Percentiles rank a stretch among this genome's conserved stretches.
phyloP scores from a whole-genome alignment of 2,329 filamentous ascomycete genomes.

The Emericellopsis cladophorae region DNA sequence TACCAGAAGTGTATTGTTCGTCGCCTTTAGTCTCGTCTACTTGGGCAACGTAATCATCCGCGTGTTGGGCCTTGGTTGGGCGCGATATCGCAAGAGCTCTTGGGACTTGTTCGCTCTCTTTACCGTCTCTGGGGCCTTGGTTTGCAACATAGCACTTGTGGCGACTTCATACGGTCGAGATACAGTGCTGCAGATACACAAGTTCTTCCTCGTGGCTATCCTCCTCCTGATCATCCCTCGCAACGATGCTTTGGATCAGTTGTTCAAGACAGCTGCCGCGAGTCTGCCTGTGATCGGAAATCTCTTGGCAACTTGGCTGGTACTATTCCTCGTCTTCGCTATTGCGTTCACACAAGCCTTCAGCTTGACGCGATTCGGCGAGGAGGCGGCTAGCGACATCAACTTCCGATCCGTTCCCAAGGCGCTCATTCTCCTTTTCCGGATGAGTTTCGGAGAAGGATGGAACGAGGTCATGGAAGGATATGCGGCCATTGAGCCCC shows the following conservation, averaged over 20 bases:
- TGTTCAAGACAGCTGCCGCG: constrained; percentile 96
- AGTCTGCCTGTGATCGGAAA: constrained; percentile 86
- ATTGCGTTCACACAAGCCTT: constrained; percentile 96
- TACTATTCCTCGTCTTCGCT: constrained; percentile 90
- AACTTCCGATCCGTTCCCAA: constrained; percentile 94
- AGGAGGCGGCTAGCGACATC: constrained; percentile 59
- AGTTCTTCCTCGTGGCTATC: constrained; percentile 84
- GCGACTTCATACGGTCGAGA: constrained; percentile 20
- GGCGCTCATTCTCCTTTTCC: constrained; percentile 83
- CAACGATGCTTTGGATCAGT: constrained; percentile 92
- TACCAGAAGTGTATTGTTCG: constrained; percentile 63
- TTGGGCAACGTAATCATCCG: constrained; percentile 72
- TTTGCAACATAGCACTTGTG: constrained; percentile 64
- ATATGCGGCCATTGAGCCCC: constrained; percentile 67
- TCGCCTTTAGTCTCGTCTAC: constrained; percentile 72
- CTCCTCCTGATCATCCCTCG: constrained; percentile 84
- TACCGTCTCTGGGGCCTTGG: constrained; percentile 66
- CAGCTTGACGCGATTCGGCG: constrained; percentile 79
- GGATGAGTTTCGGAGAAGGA: constrained; percentile 85
- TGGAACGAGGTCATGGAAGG: constrained; percentile 98
- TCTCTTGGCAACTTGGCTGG: constrained; percentile 89
- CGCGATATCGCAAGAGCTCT: constrained; percentile 78
- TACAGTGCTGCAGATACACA: constrained; percentile 71
- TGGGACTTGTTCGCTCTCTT: constrained; percentile 90
- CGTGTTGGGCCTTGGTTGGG: constrained; percentile 81